phyloP scores from a whole-genome alignment of 768 basidiomycete species.

The Coprinopsis sp. region DNA sequence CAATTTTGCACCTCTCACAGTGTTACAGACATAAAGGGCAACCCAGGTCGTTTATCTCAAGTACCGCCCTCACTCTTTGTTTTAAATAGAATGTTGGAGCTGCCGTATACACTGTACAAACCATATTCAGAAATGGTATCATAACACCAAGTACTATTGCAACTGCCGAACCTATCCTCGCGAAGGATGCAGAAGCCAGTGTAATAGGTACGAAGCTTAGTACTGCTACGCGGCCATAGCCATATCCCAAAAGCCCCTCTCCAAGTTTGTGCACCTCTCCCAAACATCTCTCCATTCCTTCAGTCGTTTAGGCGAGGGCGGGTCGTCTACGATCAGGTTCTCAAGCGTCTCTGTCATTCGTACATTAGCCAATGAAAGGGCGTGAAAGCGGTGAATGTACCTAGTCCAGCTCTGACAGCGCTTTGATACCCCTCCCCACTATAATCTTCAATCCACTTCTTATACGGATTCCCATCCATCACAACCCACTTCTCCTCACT shows the following conservation, averaged over 20 bases:
- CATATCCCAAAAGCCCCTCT: conserved; percentile 85
- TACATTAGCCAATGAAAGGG: background rate
- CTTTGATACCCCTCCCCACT: conserved; percentile 62
- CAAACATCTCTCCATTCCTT: conserved; percentile 69
- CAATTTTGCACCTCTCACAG: too few relatives aligned
- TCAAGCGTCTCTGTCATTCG: conserved; percentile 65
- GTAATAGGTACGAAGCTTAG: too few relatives aligned
- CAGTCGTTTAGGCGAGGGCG: conserved; percentile 56
- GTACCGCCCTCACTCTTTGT: too few relatives aligned
- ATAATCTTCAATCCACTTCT: conserved; percentile 77
- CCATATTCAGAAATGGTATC: too few relatives aligned
- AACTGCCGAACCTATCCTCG: too few relatives aligned
- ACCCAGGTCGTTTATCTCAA: too few relatives aligned
- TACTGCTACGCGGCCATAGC: too few relatives aligned
- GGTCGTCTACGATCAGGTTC: conserved; percentile 48
- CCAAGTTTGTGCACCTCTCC: conserved; percentile 70
- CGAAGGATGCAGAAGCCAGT: too few relatives aligned
- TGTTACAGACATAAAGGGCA: too few relatives aligned
- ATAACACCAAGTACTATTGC: too few relatives aligned
- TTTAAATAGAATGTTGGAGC: too few relatives aligned
- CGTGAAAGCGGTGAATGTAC: conserved; percentile 30
- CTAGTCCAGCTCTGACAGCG: conserved; percentile 70
- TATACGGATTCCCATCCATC: conserved; percentile 69
- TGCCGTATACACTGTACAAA: too few relatives aligned
- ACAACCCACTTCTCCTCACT: conserved; percentile 60